A percentile compares a stretch with the other conserved stretches of the same genome.
phyloP scores from a whole-genome alignment of 2,329 filamentous ascomycete genomes.

The Fusarium luffae region DNA sequence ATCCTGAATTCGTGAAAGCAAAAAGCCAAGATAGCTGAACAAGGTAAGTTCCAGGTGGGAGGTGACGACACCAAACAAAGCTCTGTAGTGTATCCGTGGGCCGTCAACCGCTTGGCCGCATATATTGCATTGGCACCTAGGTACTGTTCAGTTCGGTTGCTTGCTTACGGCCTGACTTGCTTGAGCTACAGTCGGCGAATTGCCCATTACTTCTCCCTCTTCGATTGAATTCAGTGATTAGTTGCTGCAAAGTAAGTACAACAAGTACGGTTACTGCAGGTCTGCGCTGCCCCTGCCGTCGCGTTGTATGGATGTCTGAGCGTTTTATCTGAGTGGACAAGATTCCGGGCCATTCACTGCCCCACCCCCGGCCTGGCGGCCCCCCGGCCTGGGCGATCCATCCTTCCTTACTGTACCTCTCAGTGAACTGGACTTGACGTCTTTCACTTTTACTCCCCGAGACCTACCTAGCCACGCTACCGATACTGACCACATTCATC shows the following conservation, averaged over 20 bases:
- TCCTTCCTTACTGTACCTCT: conserved; percentile 32
- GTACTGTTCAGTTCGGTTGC: not conserved
- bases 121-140: not conserved
- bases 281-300: conserved; percentile 21
- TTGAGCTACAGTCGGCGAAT: not conserved
- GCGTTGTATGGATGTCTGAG: conserved; percentile 38
- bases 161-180: conserved; percentile 3
- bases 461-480: conserved; percentile 42
- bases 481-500: conserved; percentile 32
- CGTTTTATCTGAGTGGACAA: conserved; percentile 43
- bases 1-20: conserved; percentile 17
- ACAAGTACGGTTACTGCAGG: not conserved
- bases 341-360: conserved; percentile 36
- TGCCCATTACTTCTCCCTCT: not conserved
- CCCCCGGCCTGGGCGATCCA: conserved; percentile 44
- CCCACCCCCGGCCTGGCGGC: conserved; percentile 46
- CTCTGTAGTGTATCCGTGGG: conserved; percentile 4
- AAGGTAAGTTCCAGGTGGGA: conserved; percentile 20
- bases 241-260: not conserved
- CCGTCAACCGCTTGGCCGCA: conserved; percentile 19
- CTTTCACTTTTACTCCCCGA: conserved; percentile 46
- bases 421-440: conserved; percentile 47
- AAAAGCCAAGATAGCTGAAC: conserved; percentile 31
- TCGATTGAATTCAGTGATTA: conserved; percentile 4
- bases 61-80: conserved; percentile 25